These are phyloP conservation scores for Periconia macrospinosa DNA, from an alignment of 2,329 filamentous ascomycete genomes.

Conservation along the genomic window DNA sequence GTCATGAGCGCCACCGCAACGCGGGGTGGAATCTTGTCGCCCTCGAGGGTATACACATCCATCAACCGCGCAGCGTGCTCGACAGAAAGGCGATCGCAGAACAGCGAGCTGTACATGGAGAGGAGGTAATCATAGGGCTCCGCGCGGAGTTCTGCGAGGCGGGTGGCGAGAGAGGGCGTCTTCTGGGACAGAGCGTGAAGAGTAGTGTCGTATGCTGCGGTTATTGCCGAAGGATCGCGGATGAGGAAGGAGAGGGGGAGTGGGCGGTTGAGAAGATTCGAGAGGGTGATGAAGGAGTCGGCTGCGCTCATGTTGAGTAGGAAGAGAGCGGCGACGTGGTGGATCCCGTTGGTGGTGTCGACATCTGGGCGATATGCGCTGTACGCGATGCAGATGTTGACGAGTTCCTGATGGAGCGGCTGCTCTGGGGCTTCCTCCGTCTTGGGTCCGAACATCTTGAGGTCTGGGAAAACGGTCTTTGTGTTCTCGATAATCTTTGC, in stretches of 20 bases:
- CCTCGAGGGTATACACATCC: constrained; percentile 84
- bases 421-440: constrained; percentile 48
- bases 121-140: constrained; percentile 56
- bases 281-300: constrained; percentile 69
- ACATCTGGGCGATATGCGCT: constrained; percentile 81
- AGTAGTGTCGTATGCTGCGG: constrained; percentile 69
- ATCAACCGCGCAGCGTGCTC: constrained; percentile 74
- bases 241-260: constrained; percentile 76
- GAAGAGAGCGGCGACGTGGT: constrained; percentile 72
- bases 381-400: constrained; percentile 77
- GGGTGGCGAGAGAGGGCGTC: constrained; percentile 63
- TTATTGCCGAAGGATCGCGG: constrained; percentile 68
- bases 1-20: constrained; percentile 69
- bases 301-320: constrained; percentile 70
- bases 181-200: constrained; percentile 68
- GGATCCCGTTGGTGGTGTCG: constrained; percentile 73
- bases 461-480: constrained; percentile 68
- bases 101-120: constrained; percentile 65
- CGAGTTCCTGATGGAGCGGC: constrained; percentile 67
- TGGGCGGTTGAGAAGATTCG: constrained; percentile 76
- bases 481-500: constrained; percentile 55
- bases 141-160: constrained; percentile 54
- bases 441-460: constrained; percentile 68
- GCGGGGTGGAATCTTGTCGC: constrained; percentile 70
- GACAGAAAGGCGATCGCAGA: constrained; percentile 63